These are phyloP conservation scores for Halophytophthora batemanensis DNA, from an alignment of 352 stramenopile species.

Conservation along the genomic window DNA sequence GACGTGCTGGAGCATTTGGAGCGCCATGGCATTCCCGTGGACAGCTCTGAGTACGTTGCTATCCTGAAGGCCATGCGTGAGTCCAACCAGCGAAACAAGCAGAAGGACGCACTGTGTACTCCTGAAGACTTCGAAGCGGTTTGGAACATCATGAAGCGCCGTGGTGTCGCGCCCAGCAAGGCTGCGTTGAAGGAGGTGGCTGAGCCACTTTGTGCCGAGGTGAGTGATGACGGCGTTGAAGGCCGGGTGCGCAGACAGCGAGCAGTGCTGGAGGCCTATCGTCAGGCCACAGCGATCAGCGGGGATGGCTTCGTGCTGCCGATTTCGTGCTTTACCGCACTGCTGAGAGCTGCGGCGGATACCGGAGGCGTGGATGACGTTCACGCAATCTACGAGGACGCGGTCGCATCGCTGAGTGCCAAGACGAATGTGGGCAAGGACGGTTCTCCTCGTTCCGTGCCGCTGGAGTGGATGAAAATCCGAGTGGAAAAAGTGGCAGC, in stretches of 20 bases:
- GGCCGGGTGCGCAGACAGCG: slow-evolving; percentile 15
- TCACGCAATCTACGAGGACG: slow-evolving; percentile 36
- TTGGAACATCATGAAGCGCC: slow-evolving; percentile 39
- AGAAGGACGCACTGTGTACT: slow-evolving; percentile 12
- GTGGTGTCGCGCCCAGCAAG: slow-evolving; percentile 33
- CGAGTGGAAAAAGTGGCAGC: too few relatives aligned
- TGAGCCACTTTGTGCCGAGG: slow-evolving; percentile 21
- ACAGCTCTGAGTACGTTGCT: slow-evolving; percentile 31
- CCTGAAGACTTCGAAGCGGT: slow-evolving; percentile 37
- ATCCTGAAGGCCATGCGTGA: slow-evolving; percentile 47
- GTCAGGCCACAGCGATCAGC: slow-evolving; percentile 13
- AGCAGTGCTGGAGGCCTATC: slow-evolving; percentile 21
- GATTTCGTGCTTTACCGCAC: slow-evolving; percentile 31
- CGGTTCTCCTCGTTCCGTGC: too few relatives aligned
- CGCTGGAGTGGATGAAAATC: too few relatives aligned
- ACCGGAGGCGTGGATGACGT: slow-evolving; percentile 31
- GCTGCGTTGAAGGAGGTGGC: slow-evolving; percentile 29
- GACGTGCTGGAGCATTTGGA: slow-evolving; percentile 34
- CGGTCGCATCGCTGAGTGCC: slow-evolving; percentile 15
- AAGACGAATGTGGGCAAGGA: too few relatives aligned
- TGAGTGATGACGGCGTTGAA: slow-evolving; percentile 11
- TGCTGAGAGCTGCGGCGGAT: slow-evolving; percentile 34
- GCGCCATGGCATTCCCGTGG: slow-evolving; percentile 23
- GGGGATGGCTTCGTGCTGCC: slow-evolving; percentile 41
- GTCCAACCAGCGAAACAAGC: slow-evolving; percentile 4